Conservation (phyloP, 2,329 filamentous ascomycete species). For the Xylaria sp. region DNA sequence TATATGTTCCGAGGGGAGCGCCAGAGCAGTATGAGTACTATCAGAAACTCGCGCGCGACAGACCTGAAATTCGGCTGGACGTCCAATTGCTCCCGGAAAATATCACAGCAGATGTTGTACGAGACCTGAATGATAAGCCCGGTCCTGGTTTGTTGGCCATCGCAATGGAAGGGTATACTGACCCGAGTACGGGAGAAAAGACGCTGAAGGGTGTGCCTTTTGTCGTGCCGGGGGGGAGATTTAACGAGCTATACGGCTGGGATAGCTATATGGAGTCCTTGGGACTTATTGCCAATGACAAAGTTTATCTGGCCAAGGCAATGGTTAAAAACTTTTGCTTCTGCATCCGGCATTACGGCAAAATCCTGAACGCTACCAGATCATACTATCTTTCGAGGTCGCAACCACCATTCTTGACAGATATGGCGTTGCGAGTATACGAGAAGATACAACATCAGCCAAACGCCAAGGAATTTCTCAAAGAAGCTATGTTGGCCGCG, state of each 20-base stretch:
- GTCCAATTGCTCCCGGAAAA: constrained; percentile 81
- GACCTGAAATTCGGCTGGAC: constrained; percentile 86
- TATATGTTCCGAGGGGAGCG: constrained; percentile 87
- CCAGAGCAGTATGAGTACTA: constrained; percentile 94
- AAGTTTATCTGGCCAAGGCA: constrained; percentile 85
- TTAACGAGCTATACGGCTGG: constrained; percentile 99
- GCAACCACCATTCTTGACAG: constrained; percentile 95
- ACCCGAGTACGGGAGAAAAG: constrained; percentile 74
- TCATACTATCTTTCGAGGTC: constrained; percentile 96
- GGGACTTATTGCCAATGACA: constrained; percentile 85
- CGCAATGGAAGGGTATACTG: constrained; percentile 80
- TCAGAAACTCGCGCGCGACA: constrained; percentile 76
- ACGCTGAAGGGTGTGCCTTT: constrained; percentile 86
- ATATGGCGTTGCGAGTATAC: constrained; percentile 95
- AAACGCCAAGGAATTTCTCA: constrained; percentile 82
- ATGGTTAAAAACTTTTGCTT: constrained; percentile 99
- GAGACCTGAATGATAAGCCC: constrained; percentile 85
- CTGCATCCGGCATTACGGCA: constrained; percentile 97
- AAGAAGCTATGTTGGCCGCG: constrained; percentile 82
- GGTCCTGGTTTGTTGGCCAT: constrained; percentile 92
- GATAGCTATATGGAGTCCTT: constrained; percentile 99
- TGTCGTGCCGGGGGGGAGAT: constrained; percentile 95
- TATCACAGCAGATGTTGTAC: constrained; percentile 83
- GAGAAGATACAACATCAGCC: constrained; percentile 91
- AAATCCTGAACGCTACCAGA: constrained; percentile 95